Conservation (phyloP, 176 grass and related monocot genomes). For the Carex littledalei region DNA sequence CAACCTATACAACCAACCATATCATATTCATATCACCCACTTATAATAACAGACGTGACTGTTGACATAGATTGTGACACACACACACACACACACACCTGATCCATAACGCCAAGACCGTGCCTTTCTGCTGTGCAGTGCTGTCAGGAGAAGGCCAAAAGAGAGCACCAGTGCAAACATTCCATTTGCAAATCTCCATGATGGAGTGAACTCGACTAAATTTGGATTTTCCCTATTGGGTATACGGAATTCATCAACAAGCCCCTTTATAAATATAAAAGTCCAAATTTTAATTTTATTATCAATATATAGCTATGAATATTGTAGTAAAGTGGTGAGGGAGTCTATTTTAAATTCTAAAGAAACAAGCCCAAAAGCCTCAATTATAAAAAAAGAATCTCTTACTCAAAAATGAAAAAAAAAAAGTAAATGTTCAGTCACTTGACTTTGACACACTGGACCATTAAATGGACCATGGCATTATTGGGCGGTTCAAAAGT, state of each 20-base stretch:
- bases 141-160: constrained; percentile 90
- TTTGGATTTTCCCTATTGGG: constrained; percentile 68
- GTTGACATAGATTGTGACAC: background rate
- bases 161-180: constrained; percentile 91
- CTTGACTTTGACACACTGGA: background rate
- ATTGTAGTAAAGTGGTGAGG: background rate
- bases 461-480: background rate
- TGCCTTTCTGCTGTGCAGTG: constrained; percentile 88
- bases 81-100: constrained; percentile 26
- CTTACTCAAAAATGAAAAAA: background rate
- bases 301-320: background rate
- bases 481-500: background rate
- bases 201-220: constrained; percentile 43
- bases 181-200: constrained; percentile 93
- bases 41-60: background rate
- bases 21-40: constrained; percentile 11
- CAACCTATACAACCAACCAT: constrained; percentile 44
- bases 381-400: background rate
- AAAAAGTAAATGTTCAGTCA: background rate
- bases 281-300: background rate
- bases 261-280: constrained; percentile 45
- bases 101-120: constrained; percentile 94
- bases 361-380: background rate
- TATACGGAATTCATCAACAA: constrained; percentile 76
- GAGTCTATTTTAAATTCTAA: background rate